A percentile compares a stretch with the other conserved stretches of the same genome.
phyloP scores from a whole-genome alignment of 371 early-diverging fungal species.

The Apophysomyces trapeziformis region DNA sequence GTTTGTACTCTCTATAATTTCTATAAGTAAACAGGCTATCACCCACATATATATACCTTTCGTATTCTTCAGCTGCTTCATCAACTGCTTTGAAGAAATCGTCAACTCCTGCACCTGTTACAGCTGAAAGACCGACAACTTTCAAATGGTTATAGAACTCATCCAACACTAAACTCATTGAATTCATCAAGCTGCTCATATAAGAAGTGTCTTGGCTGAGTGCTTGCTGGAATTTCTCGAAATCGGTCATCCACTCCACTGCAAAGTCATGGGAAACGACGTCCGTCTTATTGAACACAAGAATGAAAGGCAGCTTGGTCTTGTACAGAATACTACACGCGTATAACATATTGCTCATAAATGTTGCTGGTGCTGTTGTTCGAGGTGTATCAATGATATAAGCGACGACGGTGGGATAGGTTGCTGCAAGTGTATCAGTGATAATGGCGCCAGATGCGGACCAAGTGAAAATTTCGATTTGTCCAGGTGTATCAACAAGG shows the following conservation, averaged over 20 bases:
- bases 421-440: conserved; percentile 91
- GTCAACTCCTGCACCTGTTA: conserved; percentile 94
- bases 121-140: conserved; percentile 90
- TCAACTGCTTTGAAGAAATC: conserved; percentile 90
- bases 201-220: conserved; percentile 76
- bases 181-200: conserved; percentile 92
- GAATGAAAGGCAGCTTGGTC: conserved; percentile 92
- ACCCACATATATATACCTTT: conserved; percentile 35
- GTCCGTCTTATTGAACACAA: conserved; percentile 99
- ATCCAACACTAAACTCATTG: conserved; percentile 96
- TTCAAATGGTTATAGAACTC: conserved; percentile 96
- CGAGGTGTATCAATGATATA: conserved; percentile 98
- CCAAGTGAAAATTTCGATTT: conserved; percentile 99
- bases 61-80: conserved; percentile 87
- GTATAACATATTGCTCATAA: conserved; percentile 99
- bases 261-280: conserved; percentile 88
- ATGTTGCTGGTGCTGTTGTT: conserved; percentile 93
- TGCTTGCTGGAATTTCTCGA: conserved; percentile 92
- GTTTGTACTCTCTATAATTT: conserved; percentile 70
- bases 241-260: conserved; percentile 97
- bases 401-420: conserved; percentile 92
- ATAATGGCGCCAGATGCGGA: conserved; percentile 98
- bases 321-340: conserved; percentile 97
- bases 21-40: background rate
- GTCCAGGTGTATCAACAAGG: conserved; percentile 99